phyloP scores from a whole-genome alignment of 306 rosid species.

The Aeschynomene evenia region DNA sequence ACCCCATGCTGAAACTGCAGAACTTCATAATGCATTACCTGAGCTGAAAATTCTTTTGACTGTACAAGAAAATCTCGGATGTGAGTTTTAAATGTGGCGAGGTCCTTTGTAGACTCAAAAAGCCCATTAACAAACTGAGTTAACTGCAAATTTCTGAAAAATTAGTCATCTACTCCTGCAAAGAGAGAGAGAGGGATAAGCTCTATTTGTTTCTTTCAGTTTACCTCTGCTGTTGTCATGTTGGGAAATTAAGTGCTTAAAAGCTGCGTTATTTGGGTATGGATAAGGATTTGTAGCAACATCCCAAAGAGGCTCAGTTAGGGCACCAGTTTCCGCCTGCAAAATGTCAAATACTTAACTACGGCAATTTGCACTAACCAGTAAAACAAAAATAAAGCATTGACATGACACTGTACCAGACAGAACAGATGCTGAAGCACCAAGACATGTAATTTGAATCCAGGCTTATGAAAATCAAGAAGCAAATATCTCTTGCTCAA shows the following conservation, averaged over 20 bases:
- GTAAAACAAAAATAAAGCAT: background rate
- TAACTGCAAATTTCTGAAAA: slow-evolving; percentile 53
- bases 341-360: slow-evolving; percentile 3
- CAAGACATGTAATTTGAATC: slow-evolving; percentile 95
- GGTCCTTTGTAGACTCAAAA: slow-evolving; percentile 75
- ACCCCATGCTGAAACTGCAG: background rate
- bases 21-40: slow-evolving; percentile 48
- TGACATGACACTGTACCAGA: slow-evolving; percentile 54
- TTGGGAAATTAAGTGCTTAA: slow-evolving; percentile 93
- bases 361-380: background rate
- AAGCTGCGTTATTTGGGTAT: slow-evolving; percentile 62
- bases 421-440: slow-evolving; percentile 95
- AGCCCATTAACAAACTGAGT: slow-evolving; percentile 89
- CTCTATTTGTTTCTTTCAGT: background rate
- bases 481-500: slow-evolving; percentile 92
- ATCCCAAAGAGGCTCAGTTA: slow-evolving; percentile 97
- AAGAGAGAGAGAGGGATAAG: background rate
- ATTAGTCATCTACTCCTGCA: slow-evolving; percentile 18
- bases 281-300: slow-evolving; percentile 55
- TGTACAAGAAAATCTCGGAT: slow-evolving; percentile 91
- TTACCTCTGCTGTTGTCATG: slow-evolving; percentile 93
- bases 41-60: slow-evolving; percentile 98
- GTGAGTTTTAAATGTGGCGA: slow-evolving; percentile 72
- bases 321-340: slow-evolving; percentile 74
- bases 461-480: slow-evolving; percentile 95